phyloP scores from a whole-genome alignment of 169 alveolate species.

The Plasmodium reichenowi region DNA sequence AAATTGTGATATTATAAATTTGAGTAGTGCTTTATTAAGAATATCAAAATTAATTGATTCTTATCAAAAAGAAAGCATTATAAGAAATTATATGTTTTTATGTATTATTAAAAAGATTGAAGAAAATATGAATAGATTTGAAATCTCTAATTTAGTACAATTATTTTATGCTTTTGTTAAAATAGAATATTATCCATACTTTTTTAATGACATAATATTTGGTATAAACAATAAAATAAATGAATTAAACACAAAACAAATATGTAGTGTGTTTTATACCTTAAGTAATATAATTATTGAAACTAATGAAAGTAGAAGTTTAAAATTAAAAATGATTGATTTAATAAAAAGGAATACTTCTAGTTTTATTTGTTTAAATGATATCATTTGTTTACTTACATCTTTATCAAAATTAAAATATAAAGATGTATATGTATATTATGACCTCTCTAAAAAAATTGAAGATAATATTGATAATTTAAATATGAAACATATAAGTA shows the following conservation, averaged over 20 bases:
- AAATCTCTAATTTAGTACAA: constrained; percentile 47
- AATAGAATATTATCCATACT: constrained; percentile 41
- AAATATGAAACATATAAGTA: constrained; percentile 64
- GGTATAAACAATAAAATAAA: constrained; percentile 24
- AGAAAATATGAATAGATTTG: constrained; percentile 21
- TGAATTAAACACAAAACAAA: constrained; percentile 34
- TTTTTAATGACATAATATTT: constrained; percentile 53
- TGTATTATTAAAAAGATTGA: constrained; percentile 41
- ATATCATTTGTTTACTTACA: constrained; percentile 51
- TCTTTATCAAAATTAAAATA: constrained; percentile 60
- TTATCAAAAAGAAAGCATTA: constrained; percentile 50
- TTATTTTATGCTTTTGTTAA: constrained; percentile 62
- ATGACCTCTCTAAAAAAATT: constrained; percentile 42
- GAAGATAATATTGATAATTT: constrained; percentile 43
- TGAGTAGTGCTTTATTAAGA: constrained; percentile 54
- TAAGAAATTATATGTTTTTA: constrained; percentile 56
- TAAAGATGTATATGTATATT: constrained; percentile 44
- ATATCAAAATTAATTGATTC: constrained; percentile 64
- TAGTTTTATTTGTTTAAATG: constrained; percentile 23
- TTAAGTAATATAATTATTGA: constrained; percentile 56
- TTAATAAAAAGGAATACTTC: constrained; percentile 14
- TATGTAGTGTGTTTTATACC: constrained; percentile 58
- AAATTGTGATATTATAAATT: constrained; percentile 52
- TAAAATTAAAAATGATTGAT: constrained; percentile 55
- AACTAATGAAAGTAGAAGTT: constrained; percentile 70